Evolutionary conservation across 768 basidiomycete genomes (phyloP), one percentile per base, ranked within the genome.

Genomic region (Polyporus arcularius): DNA sequence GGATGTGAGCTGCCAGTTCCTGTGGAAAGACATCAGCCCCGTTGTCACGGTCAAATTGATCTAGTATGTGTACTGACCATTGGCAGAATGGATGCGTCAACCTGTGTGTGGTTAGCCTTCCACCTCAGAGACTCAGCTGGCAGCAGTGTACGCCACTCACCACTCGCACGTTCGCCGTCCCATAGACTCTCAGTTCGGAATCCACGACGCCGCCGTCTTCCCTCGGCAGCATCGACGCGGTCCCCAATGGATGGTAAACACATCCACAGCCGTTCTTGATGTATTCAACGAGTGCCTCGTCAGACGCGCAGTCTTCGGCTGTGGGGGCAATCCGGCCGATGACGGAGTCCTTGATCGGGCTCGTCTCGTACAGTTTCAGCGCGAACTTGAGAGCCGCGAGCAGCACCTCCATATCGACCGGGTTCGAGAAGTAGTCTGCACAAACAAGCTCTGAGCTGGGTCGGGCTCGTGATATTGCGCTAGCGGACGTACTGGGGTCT

Each of bases 401-500:
- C n/a, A 61, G 31, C n/a, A 55, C 14, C 26, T 61, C 49, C 31
- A 61, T 21, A 16, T 61, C 60, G 14, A 41, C 30, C 32, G 60
- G 49, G 54, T 56, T 61, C 7, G 54, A 48, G 42, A 61, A 61
- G 41, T 56, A 61, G n/a, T 61, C 58, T 60, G 30, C 3, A 8
- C 2, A 21, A 49, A 2, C 39, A 45, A 7, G 38, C 7, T 15
- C 4, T 42, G 18, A 12, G 15, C 4, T 28, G 3, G 18, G 16
- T 15, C 4, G 18, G 9, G 30, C 1, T 1, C n/a, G n/a, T 14
- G 40, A 2, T 10, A 12, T 2, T 18, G 10, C 11, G 11, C 42
- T 11, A 10, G 32, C 21, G 26, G n/a, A 50, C 52, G 21, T 18
- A 60, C 58, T 61, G 40, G 71, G 71, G 51, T 74, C 72, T 12